Evolutionary conservation across 2,329 filamentous ascomycete genomes (phyloP), one percentile per base, ranked within the genome.

Genomic region (Neurospora sp.): DNA sequence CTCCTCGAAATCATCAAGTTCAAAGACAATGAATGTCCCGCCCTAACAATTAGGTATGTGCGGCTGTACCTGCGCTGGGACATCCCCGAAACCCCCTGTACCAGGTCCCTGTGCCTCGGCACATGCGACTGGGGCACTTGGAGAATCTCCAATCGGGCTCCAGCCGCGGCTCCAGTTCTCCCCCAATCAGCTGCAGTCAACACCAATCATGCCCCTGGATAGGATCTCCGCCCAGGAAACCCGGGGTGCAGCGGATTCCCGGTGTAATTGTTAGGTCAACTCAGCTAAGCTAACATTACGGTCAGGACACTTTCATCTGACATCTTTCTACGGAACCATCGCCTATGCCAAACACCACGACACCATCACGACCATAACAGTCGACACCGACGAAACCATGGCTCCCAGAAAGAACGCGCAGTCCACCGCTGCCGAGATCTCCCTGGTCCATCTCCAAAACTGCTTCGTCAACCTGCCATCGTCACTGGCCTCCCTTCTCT

Each of bases 401-500:
- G 79, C 82, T 75, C 80, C 84, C 72, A 79, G 82, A 77, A 85
- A 84, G 78, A 87, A 85, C 78, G 82, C 83, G 78, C 86, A 85
- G 76, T 86, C 91, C 62, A 90, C 90, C 40, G 86, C 91, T 72
- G 93, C 93, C 71, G 94, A 97, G 82, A 86, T 98, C 74, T 91
- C 91, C 69, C 86, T 98, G 72, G 88, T 93, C 67, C 92, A 94
- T 75, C 86, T 98, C 71, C 96, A 97, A 84, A 98, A 91, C 80
- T 99, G 96, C 81, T 86, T 99, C 68, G 92, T 97, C 79, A 98
- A 98, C 81, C 87, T 99, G 68, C 96, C 96, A 67, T 82, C 92
- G 4, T 91, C 92, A 36, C 84, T 99, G 70, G 93, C 96, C 70
- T 90, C 92, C 42, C 82, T 97, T 69, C 87, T 99, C 67, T 88